Conservation (phyloP, 2,329 filamentous ascomycete species). For the Pseudopithomyces chartarum region DNA sequence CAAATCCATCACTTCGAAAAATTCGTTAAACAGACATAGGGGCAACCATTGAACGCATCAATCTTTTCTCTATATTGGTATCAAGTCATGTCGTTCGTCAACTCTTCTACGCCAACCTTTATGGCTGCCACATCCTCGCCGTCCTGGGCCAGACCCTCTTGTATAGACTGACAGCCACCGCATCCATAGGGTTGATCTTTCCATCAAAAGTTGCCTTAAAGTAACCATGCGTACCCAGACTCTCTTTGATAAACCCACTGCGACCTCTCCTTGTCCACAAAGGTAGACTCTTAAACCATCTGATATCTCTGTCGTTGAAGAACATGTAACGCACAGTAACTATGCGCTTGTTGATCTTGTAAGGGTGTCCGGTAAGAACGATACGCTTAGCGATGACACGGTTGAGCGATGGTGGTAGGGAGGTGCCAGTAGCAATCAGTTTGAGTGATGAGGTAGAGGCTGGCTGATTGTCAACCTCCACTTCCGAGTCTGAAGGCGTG, state of each 20-base stretch:
- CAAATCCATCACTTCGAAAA: too few species aligned
- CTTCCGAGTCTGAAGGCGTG: constrained; percentile 33
- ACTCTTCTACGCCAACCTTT: background rate
- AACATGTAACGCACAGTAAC: constrained; percentile 99
- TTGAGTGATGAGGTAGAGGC: constrained; percentile 55
- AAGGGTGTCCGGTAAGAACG: constrained; percentile 92
- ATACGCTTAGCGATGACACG: constrained; percentile 93
- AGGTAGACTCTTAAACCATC: constrained; percentile 96
- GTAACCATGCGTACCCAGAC: constrained; percentile 96
- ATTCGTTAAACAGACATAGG: too few species aligned
- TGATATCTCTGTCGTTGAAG: constrained; percentile 93
- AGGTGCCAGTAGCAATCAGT: constrained; percentile 85
- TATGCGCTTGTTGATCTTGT: constrained; percentile 97
- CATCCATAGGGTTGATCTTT: constrained; percentile 93
- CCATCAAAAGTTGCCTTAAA: constrained; percentile 99
- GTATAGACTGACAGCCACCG: constrained; percentile 78
- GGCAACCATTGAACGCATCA: background rate
- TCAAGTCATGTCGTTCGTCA: constrained; percentile 6
- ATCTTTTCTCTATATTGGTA: constrained; percentile 3
- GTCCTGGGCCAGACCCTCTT: constrained; percentile 68
- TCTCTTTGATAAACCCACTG: constrained; percentile 91
- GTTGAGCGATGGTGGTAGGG: constrained; percentile 72
- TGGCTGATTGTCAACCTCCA: constrained; percentile 9
- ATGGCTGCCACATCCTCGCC: constrained; percentile 54
- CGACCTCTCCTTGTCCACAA: constrained; percentile 91